Evolutionary conservation across 2,329 filamentous ascomycete genomes (phyloP).

Genomic region (Cladosporium oxysporum): DNA sequence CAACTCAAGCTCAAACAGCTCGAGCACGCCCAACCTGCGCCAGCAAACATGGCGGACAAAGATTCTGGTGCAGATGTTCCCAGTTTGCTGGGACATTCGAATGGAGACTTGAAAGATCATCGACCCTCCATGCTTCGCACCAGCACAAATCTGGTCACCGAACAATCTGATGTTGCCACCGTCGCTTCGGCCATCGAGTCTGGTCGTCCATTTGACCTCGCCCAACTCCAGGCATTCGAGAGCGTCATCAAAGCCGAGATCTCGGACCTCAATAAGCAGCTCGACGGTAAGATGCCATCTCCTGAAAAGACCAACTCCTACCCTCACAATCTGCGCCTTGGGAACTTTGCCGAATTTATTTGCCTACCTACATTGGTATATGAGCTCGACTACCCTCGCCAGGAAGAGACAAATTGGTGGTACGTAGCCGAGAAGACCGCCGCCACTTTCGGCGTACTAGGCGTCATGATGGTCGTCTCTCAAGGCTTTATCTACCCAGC

Average conservation of each 20-base stretch:
- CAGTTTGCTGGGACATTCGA: slow-evolving; percentile 8
- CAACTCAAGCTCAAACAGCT: slow-evolving; percentile 58
- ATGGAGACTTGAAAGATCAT: slow-evolving; percentile 27
- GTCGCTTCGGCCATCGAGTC: slow-evolving; percentile 65
- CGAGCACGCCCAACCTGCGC: slow-evolving; percentile 51
- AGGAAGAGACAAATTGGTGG: slow-evolving; percentile 68
- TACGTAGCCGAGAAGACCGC: slow-evolving; percentile 73
- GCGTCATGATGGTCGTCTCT: slow-evolving; percentile 76
- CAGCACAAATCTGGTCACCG: slow-evolving; percentile 47
- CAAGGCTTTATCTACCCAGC: slow-evolving; percentile 78
- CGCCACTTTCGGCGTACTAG: slow-evolving; percentile 71
- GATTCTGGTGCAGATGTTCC: slow-evolving; percentile 11
- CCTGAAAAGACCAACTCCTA: slow-evolving; percentile 56
- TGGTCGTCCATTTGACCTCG: slow-evolving; percentile 58
- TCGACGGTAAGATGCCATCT: slow-evolving; percentile 59
- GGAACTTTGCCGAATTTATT: slow-evolving; percentile 71
- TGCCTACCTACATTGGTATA: slow-evolving; percentile 76
- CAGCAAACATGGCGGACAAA: neutral
- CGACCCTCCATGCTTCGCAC: slow-evolving; percentile 42
- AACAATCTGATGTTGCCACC: slow-evolving; percentile 59
- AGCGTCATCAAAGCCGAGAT: slow-evolving; percentile 68
- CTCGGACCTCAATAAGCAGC: slow-evolving; percentile 63
- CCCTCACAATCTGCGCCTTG: slow-evolving; percentile 66
- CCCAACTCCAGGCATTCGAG: slow-evolving; percentile 65
- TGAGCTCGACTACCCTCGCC: slow-evolving; percentile 75